Percentiles rank a stretch among this genome's conserved stretches.
Conservation (phyloP, 2,329 filamentous ascomycete species). For the Fusarium sp. region DNA sequence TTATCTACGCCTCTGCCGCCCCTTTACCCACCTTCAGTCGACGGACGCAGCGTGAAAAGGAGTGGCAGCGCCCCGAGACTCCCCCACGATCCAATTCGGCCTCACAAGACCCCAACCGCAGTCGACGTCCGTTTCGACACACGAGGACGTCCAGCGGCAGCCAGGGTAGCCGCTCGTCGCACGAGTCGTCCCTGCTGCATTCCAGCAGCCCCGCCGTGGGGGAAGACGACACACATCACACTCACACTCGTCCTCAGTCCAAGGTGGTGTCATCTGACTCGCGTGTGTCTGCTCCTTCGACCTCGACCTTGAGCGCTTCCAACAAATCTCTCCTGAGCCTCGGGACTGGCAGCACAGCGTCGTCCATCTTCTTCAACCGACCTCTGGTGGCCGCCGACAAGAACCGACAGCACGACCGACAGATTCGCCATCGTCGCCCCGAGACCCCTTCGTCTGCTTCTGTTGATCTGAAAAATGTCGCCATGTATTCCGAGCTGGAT, state of each 20-base stretch:
- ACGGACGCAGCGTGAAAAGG: slow-evolving; percentile 44
- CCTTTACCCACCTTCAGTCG: slow-evolving; percentile 46
- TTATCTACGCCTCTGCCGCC: slow-evolving; percentile 46
- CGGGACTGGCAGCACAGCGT: slow-evolving; percentile 17
- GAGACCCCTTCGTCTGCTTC: slow-evolving; percentile 36
- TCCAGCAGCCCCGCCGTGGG: slow-evolving; percentile 47
- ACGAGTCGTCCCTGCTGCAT: slow-evolving; percentile 45
- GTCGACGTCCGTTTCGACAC: slow-evolving; percentile 37
- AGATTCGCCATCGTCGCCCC: slow-evolving; percentile 32
- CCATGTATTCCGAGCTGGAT: slow-evolving; percentile 50
- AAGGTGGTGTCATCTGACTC: slow-evolving; percentile 41
- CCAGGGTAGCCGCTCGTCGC: slow-evolving; percentile 44
- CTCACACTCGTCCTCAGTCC: slow-evolving; percentile 29
- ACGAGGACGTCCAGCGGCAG: slow-evolving; percentile 44
- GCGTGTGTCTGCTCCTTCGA: slow-evolving; percentile 34
- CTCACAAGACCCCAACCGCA: slow-evolving; percentile 33
- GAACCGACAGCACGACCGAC: slow-evolving; percentile 35
- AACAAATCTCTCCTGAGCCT: slow-evolving; percentile 31
- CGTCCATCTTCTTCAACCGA: slow-evolving; percentile 40
- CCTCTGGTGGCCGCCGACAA: slow-evolving; percentile 32
- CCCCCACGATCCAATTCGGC: slow-evolving; percentile 34
- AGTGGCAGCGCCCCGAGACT: slow-evolving; percentile 41
- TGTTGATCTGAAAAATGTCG: slow-evolving; percentile 51
- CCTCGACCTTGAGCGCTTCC: slow-evolving; percentile 28
- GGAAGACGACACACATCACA: slow-evolving; percentile 37